Evolutionary conservation across 1,284 basidiomycete genomes (phyloP), one percentile per base, ranked within the genome.

Genomic region (Ceratobasidium sp.): DNA sequence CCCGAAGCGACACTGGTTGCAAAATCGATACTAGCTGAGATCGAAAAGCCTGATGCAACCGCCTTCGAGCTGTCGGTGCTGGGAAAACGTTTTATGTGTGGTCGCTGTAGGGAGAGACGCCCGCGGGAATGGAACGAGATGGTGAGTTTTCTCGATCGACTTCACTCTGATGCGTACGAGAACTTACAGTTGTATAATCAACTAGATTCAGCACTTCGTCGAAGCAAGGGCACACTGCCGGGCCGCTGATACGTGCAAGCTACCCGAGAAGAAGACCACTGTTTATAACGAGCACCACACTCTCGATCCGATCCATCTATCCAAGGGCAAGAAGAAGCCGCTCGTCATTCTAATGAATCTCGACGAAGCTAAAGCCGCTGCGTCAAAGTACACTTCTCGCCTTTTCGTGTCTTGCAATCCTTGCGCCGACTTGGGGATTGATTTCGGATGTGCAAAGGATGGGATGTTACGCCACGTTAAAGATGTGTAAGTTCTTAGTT

Each of bases 121-220:
- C 16, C 21, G 1, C 16, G 26, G 43, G 30, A 26, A 9, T 62
- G 59, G 59, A 62, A 47, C 43, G 59, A 62, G n/a, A 62, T 62
- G 4, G 59, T 47, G 21, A 61, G 58, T 44, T n/a, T n/a, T 14
- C 21, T 26, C 16, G 18, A 14, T 13, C 16, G 26, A 14, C 11
- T 47, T 47, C 6, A 21, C 28, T 26, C 28, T 26, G 16, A 16
- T 43, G 26, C 26, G 16, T n/a, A 4, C 26, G 13, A 16, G 23
- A 26, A 2, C 59, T 32, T n/a, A n/a, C n/a, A n/a, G 1, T 30
- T 32, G 1, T 23, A 2, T 16, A 9, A 23, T 38, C 11, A 28
- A 30, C 55, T 32, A 62, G 59, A 28, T 62, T 18, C 59, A 62
- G 13, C 59, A 62, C 26, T 62, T 46, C 32, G 43, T 44, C 3